Conservation (phyloP, 306 rosid genomes). For the Luffa aegyptiaca region DNA sequence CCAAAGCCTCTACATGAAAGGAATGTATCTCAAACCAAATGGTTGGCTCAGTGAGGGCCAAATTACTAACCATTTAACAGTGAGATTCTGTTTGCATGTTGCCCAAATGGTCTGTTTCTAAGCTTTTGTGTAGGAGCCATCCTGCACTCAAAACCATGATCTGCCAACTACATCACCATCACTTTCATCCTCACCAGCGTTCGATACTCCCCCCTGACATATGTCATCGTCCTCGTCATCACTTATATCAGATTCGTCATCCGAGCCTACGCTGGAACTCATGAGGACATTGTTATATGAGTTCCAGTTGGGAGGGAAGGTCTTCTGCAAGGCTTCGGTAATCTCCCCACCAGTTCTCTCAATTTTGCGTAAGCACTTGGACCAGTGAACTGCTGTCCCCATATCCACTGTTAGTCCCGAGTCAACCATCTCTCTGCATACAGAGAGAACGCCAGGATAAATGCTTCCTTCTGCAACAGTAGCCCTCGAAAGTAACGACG, state of each 20-base stretch:
- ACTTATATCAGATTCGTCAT: conserved; percentile 16
- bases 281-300: conserved; percentile 27
- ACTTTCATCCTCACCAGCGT: background rate
- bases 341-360: conserved; percentile 87
- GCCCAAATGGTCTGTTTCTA: background rate
- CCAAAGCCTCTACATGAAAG: background rate
- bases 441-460: conserved; percentile 49
- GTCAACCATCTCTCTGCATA: conserved; percentile 74
- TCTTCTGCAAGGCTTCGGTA: conserved; percentile 77
- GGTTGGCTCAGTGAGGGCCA: background rate
- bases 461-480: conserved; percentile 60
- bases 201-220: conserved; percentile 13
- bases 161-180: conserved; percentile 12
- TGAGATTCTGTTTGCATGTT: background rate
- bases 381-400: conserved; percentile 99
- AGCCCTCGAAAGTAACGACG: conserved; percentile 90
- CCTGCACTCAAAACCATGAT: conserved; percentile 2
- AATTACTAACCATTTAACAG: background rate
- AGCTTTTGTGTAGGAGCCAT: background rate
- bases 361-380: conserved; percentile 65
- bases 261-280: conserved; percentile 23
- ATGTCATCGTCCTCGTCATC: conserved; percentile 16
- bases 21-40: background rate
- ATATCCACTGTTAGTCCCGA: conserved; percentile 70
- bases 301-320: conserved; percentile 95